Evolutionary conservation across 202 grass and related monocot genomes (phyloP).

Genomic region (Dendrocalamus latiflorus): DNA sequence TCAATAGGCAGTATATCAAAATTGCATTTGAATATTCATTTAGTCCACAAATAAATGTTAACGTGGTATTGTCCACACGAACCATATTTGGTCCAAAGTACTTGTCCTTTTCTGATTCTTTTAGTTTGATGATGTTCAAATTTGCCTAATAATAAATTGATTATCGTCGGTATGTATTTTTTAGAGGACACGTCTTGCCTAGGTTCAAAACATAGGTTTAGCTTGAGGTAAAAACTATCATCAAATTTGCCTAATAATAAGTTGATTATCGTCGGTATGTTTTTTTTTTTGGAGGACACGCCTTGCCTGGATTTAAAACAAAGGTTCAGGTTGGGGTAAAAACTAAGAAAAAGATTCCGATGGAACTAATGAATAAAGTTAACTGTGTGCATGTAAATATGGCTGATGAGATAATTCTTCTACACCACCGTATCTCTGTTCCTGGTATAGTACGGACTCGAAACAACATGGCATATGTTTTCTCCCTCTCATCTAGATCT

Average conservation of each 20-base stretch:
- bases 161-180: not conserved
- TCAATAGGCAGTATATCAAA: not conserved
- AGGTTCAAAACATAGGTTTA: not conserved
- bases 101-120: not conserved
- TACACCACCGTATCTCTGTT: not conserved
- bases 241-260: no score
- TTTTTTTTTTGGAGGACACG: no score
- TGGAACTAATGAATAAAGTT: not conserved
- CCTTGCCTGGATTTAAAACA: no score
- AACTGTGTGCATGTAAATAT: not conserved
- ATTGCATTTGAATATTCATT: not conserved
- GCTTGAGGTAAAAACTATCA: not conserved
- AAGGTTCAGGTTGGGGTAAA: not conserved
- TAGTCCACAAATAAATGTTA: not conserved
- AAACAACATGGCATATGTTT: not conserved
- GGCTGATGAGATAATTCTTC: not conserved
- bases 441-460: not conserved
- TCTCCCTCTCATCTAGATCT: not conserved
- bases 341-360: not conserved
- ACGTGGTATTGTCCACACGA: not conserved
- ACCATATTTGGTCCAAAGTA: not conserved
- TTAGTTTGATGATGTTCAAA: not conserved
- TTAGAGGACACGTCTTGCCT: not conserved
- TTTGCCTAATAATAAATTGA: not conserved
- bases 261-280: no score